Evolutionary conservation across 2,329 filamentous ascomycete genomes (phyloP), one percentile per base, ranked within the genome.

Genomic region (Venturia pyrina): DNA sequence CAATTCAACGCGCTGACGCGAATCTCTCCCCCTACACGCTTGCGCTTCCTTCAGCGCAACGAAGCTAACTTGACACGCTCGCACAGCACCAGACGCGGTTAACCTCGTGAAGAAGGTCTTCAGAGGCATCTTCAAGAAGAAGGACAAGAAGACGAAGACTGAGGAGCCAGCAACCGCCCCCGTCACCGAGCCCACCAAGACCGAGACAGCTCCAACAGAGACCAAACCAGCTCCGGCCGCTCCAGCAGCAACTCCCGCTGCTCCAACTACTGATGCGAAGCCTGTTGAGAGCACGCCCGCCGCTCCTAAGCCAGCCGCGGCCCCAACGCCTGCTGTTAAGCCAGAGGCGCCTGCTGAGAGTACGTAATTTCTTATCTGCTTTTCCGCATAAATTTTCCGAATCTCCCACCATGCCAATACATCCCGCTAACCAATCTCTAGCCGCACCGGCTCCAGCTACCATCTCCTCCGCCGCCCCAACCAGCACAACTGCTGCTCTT

Each of bases 111-210:
- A 65, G 63, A 65, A 65, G 63, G 37, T 44, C 37, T 65, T 65
- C 34, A 13, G 40, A 32, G 21, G 21, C 19, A 17, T 65, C 63
- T 65, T 65, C 63, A 65, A 65, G 48, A 65, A 65, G 63, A 65
- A 64, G 62, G 62, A 59, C 34, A 65, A 65, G 63, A 65, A 65
- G 37, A 44, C 28, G n/a, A 53, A 48, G 34, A 34, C 48, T 8
- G 63, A 65, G 17, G 53, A 48, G 37, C 28, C 53, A 43, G 17
- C 63, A 5, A 48, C 63, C 48, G 48, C 43, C 13, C 15, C 63
- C 43, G 62, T 46, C 37, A 57, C 63, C 43, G 48, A 65, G 53
- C 48, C 63, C n/a, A 65, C 63, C 48, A 53, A 65, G 62, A 64
- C 62, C 11, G 62, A 44, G 43, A 44, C 62, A 24, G 62, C 53